Evolutionary conservation across 73 alveolate genomes (phyloP).

Genomic region (Tetrahymena thermophila): DNA sequence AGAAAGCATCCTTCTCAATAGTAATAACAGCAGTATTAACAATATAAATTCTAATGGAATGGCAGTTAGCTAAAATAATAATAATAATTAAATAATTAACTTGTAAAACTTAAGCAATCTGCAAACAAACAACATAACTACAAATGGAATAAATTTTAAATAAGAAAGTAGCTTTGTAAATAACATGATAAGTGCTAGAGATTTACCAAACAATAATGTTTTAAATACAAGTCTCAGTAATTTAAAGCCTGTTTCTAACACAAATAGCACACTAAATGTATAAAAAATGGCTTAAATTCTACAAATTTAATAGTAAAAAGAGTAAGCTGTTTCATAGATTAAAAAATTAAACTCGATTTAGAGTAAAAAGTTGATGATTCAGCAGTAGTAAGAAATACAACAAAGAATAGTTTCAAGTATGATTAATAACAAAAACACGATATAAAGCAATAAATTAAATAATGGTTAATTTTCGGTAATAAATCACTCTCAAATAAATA

Average conservation of each 20-base stretch:
- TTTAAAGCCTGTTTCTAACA: background rate
- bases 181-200: background rate
- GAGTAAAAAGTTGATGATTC: background rate
- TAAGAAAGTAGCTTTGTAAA: background rate
- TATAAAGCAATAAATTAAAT: background rate
- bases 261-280: background rate
- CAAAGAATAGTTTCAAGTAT: background rate
- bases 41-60: background rate
- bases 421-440: background rate
- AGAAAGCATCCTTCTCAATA: background rate
- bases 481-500: background rate
- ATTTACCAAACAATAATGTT: background rate
- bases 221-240: background rate
- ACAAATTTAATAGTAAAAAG: background rate
- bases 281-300: background rate
- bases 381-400: background rate
- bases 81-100: background rate
- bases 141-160: background rate
- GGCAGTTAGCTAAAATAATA: background rate
- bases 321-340: background rate
- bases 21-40: background rate
- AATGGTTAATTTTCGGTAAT: background rate
- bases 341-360: background rate
- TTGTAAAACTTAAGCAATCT: background rate
- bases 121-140: background rate